A percentile compares a stretch with the other conserved stretches of the same genome.
Conservation (phyloP, 1,284 basidiomycete species). For the Pseudozyma tsukubaensis region DNA sequence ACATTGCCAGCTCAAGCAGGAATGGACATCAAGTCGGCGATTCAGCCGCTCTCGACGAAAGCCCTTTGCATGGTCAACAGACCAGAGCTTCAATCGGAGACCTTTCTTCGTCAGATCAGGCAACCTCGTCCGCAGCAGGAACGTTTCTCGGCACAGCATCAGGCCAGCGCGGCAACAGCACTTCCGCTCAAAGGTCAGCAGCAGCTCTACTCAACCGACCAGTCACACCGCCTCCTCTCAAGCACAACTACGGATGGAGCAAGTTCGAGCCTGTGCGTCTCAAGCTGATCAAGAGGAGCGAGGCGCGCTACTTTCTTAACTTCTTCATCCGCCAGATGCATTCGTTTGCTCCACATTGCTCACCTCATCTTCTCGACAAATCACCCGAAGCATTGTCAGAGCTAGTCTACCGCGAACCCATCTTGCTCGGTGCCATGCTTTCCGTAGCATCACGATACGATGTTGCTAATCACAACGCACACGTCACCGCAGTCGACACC, state of each 20-base stretch:
- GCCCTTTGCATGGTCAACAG: background rate
- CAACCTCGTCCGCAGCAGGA: slow-evolving; percentile 6
- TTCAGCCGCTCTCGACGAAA: background rate
- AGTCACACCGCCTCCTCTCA: slow-evolving; percentile 46
- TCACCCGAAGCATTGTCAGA: slow-evolving; percentile 50
- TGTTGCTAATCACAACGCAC: slow-evolving; percentile 45
- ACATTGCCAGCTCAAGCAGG: slow-evolving; percentile 7
- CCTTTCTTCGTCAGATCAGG: slow-evolving; percentile 12
- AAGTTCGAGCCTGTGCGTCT: slow-evolving; percentile 55
- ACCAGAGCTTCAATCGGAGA: background rate
- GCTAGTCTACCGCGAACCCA: slow-evolving; percentile 49
- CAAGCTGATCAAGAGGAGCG: slow-evolving; percentile 50
- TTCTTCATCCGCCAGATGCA: slow-evolving; percentile 55
- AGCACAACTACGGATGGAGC: slow-evolving; percentile 51
- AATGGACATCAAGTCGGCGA: background rate
- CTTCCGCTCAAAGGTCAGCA: slow-evolving; percentile 25
- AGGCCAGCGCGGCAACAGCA: slow-evolving; percentile 11
- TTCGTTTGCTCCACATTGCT: slow-evolving; percentile 54
- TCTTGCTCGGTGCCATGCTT: slow-evolving; percentile 56
- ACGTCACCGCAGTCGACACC: slow-evolving; percentile 43
- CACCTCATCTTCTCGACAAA: slow-evolving; percentile 46
- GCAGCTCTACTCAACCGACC: slow-evolving; percentile 32
- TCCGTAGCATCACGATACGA: slow-evolving; percentile 54
- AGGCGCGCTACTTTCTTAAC: slow-evolving; percentile 51
- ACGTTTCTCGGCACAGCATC: slow-evolving; percentile 2